phyloP scores from a whole-genome alignment of 2,329 filamentous ascomycete species.

The Fusarium heterosporum region DNA sequence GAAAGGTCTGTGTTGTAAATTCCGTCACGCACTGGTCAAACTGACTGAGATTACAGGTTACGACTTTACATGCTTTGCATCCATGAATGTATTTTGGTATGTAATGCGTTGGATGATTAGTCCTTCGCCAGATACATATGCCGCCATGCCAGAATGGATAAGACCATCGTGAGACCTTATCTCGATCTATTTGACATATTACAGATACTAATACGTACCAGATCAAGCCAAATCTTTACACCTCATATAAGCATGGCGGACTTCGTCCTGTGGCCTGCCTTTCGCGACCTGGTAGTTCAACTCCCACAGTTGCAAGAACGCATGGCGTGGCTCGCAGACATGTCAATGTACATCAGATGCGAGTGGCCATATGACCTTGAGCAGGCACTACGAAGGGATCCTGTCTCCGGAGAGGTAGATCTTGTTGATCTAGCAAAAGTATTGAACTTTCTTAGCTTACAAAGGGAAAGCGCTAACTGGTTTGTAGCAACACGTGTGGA shows the following conservation, averaged over 20 bases:
- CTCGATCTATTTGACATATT: rapidly evolving
- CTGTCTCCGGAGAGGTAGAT: neutral
- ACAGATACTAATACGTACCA: rapidly evolving
- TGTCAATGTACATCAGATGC: constrained; percentile 9
- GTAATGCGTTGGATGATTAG: constrained; percentile 29
- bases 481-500: constrained; percentile 16
- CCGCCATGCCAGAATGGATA: constrained; percentile 27
- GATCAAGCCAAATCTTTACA: neutral
- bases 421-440: constrained; percentile 23
- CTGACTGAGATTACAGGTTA: neutral
- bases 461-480: neutral
- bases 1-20: neutral
- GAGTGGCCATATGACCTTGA: constrained; percentile 20
- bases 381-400: neutral
- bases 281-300: constrained; percentile 21
- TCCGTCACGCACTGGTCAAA: rapidly evolving
- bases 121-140: constrained; percentile 18
- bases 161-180: neutral
- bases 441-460: rapidly evolving
- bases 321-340: constrained; percentile 17
- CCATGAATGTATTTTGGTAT: constrained; percentile 23
- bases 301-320: constrained; percentile 22
- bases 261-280: constrained; percentile 18
- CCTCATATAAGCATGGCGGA: constrained; percentile 26
- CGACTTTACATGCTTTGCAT: constrained; percentile 26